Evolutionary conservation across 108 stramenopile species (phyloP), one percentile per base, ranked within the genome.

Genomic region (Mediolabrus comicus): DNA sequence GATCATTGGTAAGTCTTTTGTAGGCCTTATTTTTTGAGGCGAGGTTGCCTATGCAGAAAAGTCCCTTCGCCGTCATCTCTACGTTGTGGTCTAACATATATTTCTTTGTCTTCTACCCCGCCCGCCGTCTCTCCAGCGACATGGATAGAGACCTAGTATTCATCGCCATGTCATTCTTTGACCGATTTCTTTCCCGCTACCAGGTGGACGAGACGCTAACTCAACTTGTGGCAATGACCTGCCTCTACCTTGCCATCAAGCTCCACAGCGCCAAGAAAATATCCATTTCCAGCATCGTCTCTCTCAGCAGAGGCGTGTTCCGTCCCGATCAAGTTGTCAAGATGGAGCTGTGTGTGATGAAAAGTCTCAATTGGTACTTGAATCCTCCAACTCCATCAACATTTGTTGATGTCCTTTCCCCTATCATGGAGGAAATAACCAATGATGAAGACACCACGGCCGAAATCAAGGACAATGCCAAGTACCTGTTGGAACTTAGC

Each of bases 301-400:
- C 46, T 11, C 51, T 54, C 28, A 54, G 52, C 51, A 17, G 62
- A 56, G 62, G 62, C 54, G 54, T 46, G 11, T 63, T 63, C 51
- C 27, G 62, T 28, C 28, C 10, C 6, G 46, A 24, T 26, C 28
- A 67, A 27, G 66, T 67, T 30, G 59, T 55, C 55, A 31, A 26
- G 30, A 72, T 67, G 65, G 71, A 72, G 33, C 19, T 55, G 33
- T 27, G 25, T 28, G 59, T 72, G 24, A 56, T 56, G 16, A 29
- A 41, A 13, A 41, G 17, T 28, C 32, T 72, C 17, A 24, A 63
- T 33, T 72, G 71, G 71, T 38, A 67, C 29, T 41, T 72, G 62
- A 62, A 69, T 33, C 69, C 69, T 5, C 69, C 69, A 17, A 64
- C 28, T 4, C 69, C 69, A 19, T 25, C 19, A 22, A 53, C 22